Evolutionary conservation across 805 yeast species (phyloP), one percentile per base, ranked within the genome.

Genomic region (Wickerhamomyces tratensis): DNA sequence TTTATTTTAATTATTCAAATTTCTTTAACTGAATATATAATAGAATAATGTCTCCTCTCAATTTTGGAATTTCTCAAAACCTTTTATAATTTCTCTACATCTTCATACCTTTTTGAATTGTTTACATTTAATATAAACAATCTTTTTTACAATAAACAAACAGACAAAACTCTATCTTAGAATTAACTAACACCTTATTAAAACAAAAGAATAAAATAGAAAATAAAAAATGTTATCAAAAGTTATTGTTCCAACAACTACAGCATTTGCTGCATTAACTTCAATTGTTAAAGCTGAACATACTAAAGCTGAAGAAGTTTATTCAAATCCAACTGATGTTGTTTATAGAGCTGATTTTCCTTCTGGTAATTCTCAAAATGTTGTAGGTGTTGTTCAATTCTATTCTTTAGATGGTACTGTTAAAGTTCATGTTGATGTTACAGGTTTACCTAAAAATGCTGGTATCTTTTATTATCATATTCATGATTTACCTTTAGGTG

Each of bases 391-490:
- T 49, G 62, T 82, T 56, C 76, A 76, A 54, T 76, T 82, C 61
- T 70, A 76, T 34, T 70, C 79, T n/a, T 61, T 71, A 40, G 77
- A 81, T 44, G 77, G 78, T 42, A 62, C 71, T 3, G 80, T 81
- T 20, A 70, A 76, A 49, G 88, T 83, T 40, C 80, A 78, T 51
- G 75, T 83, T 44, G 86, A 81, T 57, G 65, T 80, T 52, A 76
- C 86, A 25, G 85, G 85, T 5, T 71, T 82, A 50, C 89, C 88
- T 30, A 64, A 67, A 40, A 64, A 64, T 37, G 81, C 80, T 25
- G 88, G 88, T 11, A 81, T 86, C 4, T 83, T 82, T 59, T 61
- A 66, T 33, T 82, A 82, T 58, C 88, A 82, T 54, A 76, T 82
- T 46, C 86, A 82, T 53, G 78, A 78, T 27, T 51, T 60, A 5